These are phyloP conservation scores for Chondrostereum purpureum DNA, from an alignment of 1,284 basidiomycete genomes.

Conservation along the genomic window DNA sequence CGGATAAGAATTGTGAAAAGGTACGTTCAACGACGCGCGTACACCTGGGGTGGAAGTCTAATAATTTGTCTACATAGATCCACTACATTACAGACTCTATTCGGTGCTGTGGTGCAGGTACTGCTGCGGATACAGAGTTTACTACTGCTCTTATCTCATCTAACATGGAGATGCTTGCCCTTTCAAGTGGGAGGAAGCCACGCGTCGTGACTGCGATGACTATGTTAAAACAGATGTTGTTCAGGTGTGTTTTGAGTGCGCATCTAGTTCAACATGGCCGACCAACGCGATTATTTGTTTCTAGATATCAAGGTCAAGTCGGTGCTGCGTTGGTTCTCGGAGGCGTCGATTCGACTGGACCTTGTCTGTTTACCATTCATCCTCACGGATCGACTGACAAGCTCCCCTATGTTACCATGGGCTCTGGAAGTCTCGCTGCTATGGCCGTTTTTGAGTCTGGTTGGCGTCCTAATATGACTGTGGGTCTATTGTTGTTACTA, in stretches of 20 bases:
- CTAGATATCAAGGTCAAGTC: slow-evolving; percentile 87
- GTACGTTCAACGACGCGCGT: slow-evolving; percentile 29
- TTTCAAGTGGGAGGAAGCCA: slow-evolving; percentile 70
- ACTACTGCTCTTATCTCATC: slow-evolving; percentile 89
- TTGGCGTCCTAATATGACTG: slow-evolving; percentile 83
- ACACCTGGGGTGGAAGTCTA: background rate
- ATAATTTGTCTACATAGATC: slow-evolving; percentile 53
- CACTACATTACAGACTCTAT: slow-evolving; percentile 95
- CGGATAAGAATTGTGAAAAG: slow-evolving; percentile 99
- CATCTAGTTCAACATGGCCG: background rate
- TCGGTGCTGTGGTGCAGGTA: slow-evolving; percentile 97
- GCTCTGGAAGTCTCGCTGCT: slow-evolving; percentile 90
- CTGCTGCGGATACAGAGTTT: slow-evolving; percentile 97
- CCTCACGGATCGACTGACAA: slow-evolving; percentile 99
- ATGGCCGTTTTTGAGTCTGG: slow-evolving; percentile 96
- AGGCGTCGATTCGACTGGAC: slow-evolving; percentile 88
- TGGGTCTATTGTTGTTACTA: slow-evolving; percentile 27
- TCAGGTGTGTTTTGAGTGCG: slow-evolving; percentile 24
- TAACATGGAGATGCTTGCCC: slow-evolving; percentile 81
- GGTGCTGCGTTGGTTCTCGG: slow-evolving; percentile 97
- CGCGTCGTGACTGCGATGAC: slow-evolving; percentile 87
- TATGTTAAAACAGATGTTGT: slow-evolving; percentile 81
- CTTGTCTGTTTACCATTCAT: slow-evolving; percentile 93
- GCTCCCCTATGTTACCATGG: slow-evolving; percentile 99
- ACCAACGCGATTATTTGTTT: background rate